Evolutionary conservation across 2,329 filamentous ascomycete genomes (phyloP), one percentile per base, ranked within the genome.

Genomic region (Pseudogymnoascus sp.): DNA sequence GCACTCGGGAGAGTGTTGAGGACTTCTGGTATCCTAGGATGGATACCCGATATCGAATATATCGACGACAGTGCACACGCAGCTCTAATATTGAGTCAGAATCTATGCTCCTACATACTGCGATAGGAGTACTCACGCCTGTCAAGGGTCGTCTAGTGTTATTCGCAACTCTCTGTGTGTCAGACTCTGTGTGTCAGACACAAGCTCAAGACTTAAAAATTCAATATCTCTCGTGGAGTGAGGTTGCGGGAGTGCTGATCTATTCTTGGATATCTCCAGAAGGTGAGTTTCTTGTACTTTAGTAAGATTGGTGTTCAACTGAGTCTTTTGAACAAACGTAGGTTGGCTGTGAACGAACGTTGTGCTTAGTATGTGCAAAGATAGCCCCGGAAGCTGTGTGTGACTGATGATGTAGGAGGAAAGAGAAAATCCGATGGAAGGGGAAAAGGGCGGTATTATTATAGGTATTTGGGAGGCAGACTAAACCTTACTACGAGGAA

Each of bases 301-400:
- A 23, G 23, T n/a, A 45, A 45, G 39, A 45, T 45, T 23, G 3
- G 19, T 45, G 39, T 45, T 45, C 19, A 45, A n/a, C 8, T 28
- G 41, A 48, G 41, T n/a, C 23, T 48, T 48, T 48, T 48, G 23
- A 48, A 48, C 21, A n/a, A 19, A 48, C 41, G 21, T 48, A 48
- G n/a, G 41, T 48, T 28, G 13, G 23, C 21, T 28, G 15, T 28
- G 41, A 48, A 48, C 41, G 15, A 48, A 48, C 41, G 21, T 48
- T 28, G 23, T 48, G 41, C 41, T 48, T 48, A 23, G 28, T 10
- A 48, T 28, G 41, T 48, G 41, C 23, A 10, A 48, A 48, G n/a
- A 13, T 48, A n/a, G 23, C 41, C 41, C 21, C 28, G 23, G 41
- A 48, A 48, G 41, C 23, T 48, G 45, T 12, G 45, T 52, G 45